A percentile compares a stretch with the other conserved stretches of the same genome.
Conservation (phyloP, 768 basidiomycete species). For the Suillus paluster region DNA sequence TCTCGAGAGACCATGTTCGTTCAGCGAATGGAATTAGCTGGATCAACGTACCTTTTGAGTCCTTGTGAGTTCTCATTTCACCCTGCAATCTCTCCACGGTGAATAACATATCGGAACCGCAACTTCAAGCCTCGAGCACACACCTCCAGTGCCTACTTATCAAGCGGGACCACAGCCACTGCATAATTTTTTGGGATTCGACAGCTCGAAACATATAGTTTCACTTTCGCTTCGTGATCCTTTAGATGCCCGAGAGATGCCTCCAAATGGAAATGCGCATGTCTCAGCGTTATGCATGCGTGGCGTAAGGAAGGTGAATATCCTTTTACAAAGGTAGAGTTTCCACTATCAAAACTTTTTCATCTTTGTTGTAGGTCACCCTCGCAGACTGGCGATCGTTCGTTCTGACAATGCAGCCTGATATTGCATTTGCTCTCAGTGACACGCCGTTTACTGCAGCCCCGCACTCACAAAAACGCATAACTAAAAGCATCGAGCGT, state of each 20-base stretch:
- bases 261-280: slow-evolving; percentile 66
- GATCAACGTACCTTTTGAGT: slow-evolving; percentile 77
- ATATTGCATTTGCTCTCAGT: slow-evolving; percentile 70
- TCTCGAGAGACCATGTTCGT: slow-evolving; percentile 64
- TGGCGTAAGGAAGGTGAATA: slow-evolving; percentile 72
- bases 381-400: slow-evolving; percentile 60
- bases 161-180: slow-evolving; percentile 56
- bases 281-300: slow-evolving; percentile 63
- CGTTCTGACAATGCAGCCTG: slow-evolving; percentile 58
- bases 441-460: slow-evolving; percentile 70
- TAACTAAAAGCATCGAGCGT: slow-evolving; percentile 76
- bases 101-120: background rate
- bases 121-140: slow-evolving; percentile 60
- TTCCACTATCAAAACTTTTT: background rate
- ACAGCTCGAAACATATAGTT: slow-evolving; percentile 50
- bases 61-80: slow-evolving; percentile 63
- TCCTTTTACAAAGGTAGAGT: slow-evolving; percentile 6
- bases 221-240: slow-evolving; percentile 72
- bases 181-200: slow-evolving; percentile 69
- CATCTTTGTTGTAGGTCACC: slow-evolving; percentile 48
- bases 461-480: slow-evolving; percentile 77
- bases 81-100: background rate
- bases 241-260: slow-evolving; percentile 65
- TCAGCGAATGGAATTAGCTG: slow-evolving; percentile 56
- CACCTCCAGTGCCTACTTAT: slow-evolving; percentile 68